Evolutionary conservation across 768 basidiomycete genomes (phyloP), one percentile per base, ranked within the genome.

Genomic region (Hemileccinum rubropunctum): DNA sequence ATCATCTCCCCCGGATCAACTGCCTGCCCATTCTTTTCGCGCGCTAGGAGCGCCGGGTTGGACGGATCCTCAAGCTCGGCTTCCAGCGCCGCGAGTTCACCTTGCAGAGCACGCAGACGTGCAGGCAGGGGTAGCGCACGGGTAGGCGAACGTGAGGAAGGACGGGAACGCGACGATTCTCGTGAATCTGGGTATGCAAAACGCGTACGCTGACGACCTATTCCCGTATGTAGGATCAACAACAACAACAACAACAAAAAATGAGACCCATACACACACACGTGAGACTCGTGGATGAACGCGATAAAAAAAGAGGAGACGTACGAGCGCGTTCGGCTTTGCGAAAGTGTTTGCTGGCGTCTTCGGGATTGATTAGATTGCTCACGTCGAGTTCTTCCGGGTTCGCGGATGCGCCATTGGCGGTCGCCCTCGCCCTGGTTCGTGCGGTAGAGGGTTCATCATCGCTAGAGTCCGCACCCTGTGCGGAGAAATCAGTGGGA

Each of bases 61-160:
- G 88, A 79, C 10, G 88, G 89, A 57, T 91, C 88, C 0, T 83
- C 76, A n/a, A 95, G 74, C 60, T 95, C 91, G 1, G 72, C 65
- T 65, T 99, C 95, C 4, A 99, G 76, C 26, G 90, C 77, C 0
- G 78, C 67, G 1, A 98, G 74, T 61, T 99, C 95, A 2, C 78
- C 76, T 52, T 92, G 88, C 8, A 99, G 74, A 2, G 73, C 67
- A 9, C 79, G 78, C 18, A 93, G 67, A 28, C 86, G 77, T 36
- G 79, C 75, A 1, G 83, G 79, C 7, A 86, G 75, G 0, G 82
- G 73, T 0, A 71, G 57, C 6, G 70, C 53, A 2, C 57, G 61
- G 34, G 67, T 62, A 33, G 65, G 71, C 1, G 68, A 70, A 3
- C 53, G 59, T 8, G 72, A 65, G 46, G 72, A 63, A 10, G 64